Base-by-base conservation (phyloP, 1,284 basidiomycete genomes). In the Leucoagaricus sp. region DNA sequence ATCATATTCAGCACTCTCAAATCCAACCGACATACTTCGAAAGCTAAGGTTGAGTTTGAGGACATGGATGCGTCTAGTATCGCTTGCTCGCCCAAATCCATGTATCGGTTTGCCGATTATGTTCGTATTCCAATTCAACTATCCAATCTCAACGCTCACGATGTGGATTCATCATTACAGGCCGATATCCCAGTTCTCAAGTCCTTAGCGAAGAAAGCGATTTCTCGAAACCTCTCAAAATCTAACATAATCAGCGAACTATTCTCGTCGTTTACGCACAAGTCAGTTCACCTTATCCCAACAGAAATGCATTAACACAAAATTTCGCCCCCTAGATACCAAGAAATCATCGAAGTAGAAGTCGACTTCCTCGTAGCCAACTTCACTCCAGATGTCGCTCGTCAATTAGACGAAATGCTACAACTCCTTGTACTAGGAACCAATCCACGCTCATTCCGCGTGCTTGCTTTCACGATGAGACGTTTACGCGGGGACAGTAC, bases 61-160 rank as follows among this genome's bases (percentile, higher is more conserved):
- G 17, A 38, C 13, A n/a, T n/a, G n/a, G n/a, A n/a, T n/a, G n/a
- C n/a, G n/a, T n/a, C n/a, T n/a, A n/a, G 6, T 38, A 38, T 38
- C 17, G 4, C 36, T 4, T 59, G 58, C 25, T 59, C 58, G 2
- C 53, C 58, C 12, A 59, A 59, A 26, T 59, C 58, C 7, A 59
- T 59, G 58, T 59, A 59, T 47, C 53, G 51, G 13, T 46, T 59
- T 41, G 58, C 53, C 6, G 51, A 59, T n/a, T 49, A 59, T 28
- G 58, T 59, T 13, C n/a, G 50, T 41, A 19, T 34, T 33, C 29
- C n/a, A n/a, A 45, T 21, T 10, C 4, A 12, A 3, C 12, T 12
- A 3, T 13, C 21, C 9, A 17, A 2, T n/a, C n/a, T n/a, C 26
- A 13, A 13, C 1, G 4, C 19, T 21, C 4, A 26, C 13, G 7